Base-by-base conservation (phyloP, 768 basidiomycete genomes). In the Lactifluus hygrophoroides region DNA sequence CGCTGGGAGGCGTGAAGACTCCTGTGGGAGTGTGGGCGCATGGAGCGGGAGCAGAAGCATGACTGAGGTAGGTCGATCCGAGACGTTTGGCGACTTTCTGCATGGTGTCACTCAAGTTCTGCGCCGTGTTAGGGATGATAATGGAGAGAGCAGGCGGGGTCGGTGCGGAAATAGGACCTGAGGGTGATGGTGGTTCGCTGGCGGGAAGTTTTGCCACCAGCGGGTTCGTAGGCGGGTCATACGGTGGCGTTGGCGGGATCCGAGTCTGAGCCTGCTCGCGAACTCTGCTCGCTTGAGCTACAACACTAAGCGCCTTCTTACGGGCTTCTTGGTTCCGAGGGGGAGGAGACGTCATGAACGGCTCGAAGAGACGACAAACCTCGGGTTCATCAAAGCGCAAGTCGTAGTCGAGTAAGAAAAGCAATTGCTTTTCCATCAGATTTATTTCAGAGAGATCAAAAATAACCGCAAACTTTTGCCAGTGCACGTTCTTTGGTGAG, bases 401-500 rank as follows among this genome's bases (percentile, higher is more conserved):
- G 71, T 97, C 86, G 70, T 89, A 94, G 74, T 95, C 90, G 66
- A 99, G 84, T 58, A 98, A 77, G 71, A 81, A 87, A 54, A 99
- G 83, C 28, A 99, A 82, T 73, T 99, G 93, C 74, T 85, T 89
- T 75, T 99, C 95, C 95, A 98, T 98, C 61, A 94, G 78, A 72
- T 94, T 96, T 71, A 97, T 84, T 74, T 91, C 89, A 11, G 75
- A 71, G 51, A 83, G 73, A 68, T 88, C 84, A 74, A 91, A 94
- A 63, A 89, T 74, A 43, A 76, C 74, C 17, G 85, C 86, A 69
- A 93, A 90, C 48, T 74, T 73, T 56, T 86, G 81, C 95, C 95
- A 99, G 76, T 96, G 90, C 70, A 80, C 80, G 76, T 97, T 99
- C 79, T 94, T 95, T 3, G 91, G 91, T 45, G 88, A 87, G n/a